A percentile compares a stretch with the other conserved stretches of the same genome.
Conservation (phyloP, 2,329 filamentous ascomycete species). For the Colletotrichum sp. region DNA sequence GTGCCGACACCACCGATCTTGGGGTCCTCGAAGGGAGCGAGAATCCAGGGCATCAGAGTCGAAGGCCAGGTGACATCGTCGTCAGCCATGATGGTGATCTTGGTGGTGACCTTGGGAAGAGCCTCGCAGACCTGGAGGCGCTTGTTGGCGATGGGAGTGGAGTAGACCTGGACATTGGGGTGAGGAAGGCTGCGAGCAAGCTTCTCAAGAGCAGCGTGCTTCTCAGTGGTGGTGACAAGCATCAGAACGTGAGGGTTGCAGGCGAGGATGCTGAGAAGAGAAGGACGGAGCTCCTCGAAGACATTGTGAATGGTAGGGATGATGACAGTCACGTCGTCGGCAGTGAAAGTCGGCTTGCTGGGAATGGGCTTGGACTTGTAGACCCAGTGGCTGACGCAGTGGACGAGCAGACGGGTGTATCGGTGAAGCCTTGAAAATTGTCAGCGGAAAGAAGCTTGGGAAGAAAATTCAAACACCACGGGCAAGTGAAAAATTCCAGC, state of each 20-base stretch:
- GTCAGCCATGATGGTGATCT: constrained; percentile 90
- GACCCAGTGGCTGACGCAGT: constrained; percentile 83
- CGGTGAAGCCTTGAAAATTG: constrained; percentile 73
- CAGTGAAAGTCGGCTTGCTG: constrained; percentile 78
- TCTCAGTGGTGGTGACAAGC: constrained; percentile 85
- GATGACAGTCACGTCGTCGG: constrained; percentile 89
- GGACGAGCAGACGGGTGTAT: constrained; percentile 84
- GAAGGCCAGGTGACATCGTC: constrained; percentile 94
- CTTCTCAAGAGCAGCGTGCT: constrained; percentile 69
- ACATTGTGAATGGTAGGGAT: constrained; percentile 91
- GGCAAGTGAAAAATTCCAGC: neutral
- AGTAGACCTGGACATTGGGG: constrained; percentile 74
- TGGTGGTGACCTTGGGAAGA: constrained; percentile 82
- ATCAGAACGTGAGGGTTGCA: constrained; percentile 77
- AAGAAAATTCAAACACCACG: neutral
- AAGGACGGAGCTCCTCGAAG: constrained; percentile 82
- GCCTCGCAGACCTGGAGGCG: constrained; percentile 91
- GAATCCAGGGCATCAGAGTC: constrained; percentile 86
- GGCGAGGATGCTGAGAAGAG: constrained; percentile 77
- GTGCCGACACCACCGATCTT: constrained; percentile 90
- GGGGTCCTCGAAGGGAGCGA: constrained; percentile 88
- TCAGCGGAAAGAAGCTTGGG: neutral
- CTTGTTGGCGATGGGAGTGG: constrained; percentile 89
- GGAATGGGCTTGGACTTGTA: constrained; percentile 88
- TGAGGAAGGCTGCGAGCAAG: constrained; percentile 67